Evolutionary conservation across 768 basidiomycete genomes (phyloP), one percentile per base, ranked within the genome.

Genomic region (Lactifluus pinguis): DNA sequence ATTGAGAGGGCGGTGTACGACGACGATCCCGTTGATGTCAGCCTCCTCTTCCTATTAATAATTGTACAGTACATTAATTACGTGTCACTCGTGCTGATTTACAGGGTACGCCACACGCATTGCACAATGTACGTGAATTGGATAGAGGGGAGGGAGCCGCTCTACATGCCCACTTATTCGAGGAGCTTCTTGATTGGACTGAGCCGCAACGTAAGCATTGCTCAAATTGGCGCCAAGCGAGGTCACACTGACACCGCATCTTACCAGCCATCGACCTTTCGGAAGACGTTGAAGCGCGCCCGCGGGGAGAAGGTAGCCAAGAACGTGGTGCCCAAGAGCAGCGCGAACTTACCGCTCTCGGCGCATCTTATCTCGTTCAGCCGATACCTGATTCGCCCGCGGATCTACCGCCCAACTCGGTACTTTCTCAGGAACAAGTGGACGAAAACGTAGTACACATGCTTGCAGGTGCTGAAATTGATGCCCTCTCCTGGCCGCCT

Each of bases 1-100:
- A 93, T 93, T 75, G 89, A 92, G 76, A 83, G 81, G 69, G 90
- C 92, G 65, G 77, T 92, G 68, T 93, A 93, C 76, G 92, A 92
- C 68, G 91, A 92, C 73, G 92, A 92, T 78, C 83, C 84, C 68
- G 78, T 82, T 77, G 86, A 89, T 80, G 91, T 92, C 82, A 85
- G 89, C 82, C 68, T 69, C 75, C 72, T 76, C 69, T 73, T 70
- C 73, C 72, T 73, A 69, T 69, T 65, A 67, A 67, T 67, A 56
- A 67, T 66, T 68, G 67, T 76, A 77, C 70, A 69, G 68, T 77
- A 82, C 76, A 76, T 83, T 83, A 80, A 83, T 70, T 68, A 62
- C 59, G 63, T 78, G 67, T 70, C 69, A 65, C 69, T 70, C 69
- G 60, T 67, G 68, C 66, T 60, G 70, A 73, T 70, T 69, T 74